Conservation (phyloP, 73 alveolate genomes). For the Uronychia setigera region DNA sequence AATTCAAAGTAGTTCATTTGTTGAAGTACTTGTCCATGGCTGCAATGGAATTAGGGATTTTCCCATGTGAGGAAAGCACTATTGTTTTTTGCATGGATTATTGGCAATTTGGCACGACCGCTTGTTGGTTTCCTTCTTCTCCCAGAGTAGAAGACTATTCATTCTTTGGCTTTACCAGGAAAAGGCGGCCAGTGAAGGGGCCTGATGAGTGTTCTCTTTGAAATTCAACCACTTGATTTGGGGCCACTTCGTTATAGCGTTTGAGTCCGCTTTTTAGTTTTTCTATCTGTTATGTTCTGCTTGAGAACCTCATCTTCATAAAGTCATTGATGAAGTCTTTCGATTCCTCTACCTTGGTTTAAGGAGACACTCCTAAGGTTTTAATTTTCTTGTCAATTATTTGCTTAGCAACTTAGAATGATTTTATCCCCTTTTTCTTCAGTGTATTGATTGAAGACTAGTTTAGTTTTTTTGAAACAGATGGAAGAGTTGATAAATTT, state of each 20-base stretch:
- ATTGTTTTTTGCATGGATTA: no score
- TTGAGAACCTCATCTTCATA: background rate
- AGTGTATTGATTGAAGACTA: background rate
- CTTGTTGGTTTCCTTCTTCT: no score
- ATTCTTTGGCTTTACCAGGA: background rate
- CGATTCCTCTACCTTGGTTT: background rate
- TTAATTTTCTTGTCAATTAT: background rate
- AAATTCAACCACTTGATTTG: background rate
- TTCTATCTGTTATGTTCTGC: background rate
- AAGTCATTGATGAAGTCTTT: background rate
- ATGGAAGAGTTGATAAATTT: background rate
- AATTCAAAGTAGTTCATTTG: no score
- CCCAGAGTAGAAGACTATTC: no score
- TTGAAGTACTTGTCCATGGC: no score
- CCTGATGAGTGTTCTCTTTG: background rate
- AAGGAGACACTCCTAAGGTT: background rate
- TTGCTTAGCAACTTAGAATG: background rate
- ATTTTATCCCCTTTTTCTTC: background rate
- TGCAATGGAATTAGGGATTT: no score
- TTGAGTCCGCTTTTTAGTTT: background rate
- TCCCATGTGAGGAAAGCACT: no score
- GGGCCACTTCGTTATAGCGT: background rate
- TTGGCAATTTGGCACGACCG: no score
- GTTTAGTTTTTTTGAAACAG: background rate
- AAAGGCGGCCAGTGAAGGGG: conserved; percentile 4